Base-by-base conservation (phyloP, 2,329 filamentous ascomycete genomes). In the Coniochaeta ligniaria region DNA sequence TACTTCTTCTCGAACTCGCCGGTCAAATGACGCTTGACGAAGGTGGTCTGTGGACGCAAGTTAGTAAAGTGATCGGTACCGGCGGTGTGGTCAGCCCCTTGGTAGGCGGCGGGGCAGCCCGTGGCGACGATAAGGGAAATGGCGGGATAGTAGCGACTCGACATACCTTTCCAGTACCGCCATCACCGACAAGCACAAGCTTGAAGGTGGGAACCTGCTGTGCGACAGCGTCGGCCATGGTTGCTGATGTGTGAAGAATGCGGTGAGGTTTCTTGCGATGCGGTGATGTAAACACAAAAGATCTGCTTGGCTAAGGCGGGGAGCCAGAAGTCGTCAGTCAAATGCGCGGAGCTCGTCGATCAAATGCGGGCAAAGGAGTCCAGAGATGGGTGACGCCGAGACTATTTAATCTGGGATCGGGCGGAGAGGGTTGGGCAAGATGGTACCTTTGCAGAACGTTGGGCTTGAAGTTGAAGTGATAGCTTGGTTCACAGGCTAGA, bases 1-100 rank as follows among this genome's bases (percentile, higher is more conserved):
- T 99, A 99, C 85, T 98, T 99, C 90, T 99, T 99, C 84, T 99
- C 95, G 77, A 99, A 99, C 79, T 99, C 95, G 78, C 95, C 95
- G 75, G 95, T 99, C 87, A 98, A 87, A 83, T 99, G 95, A 76
- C 95, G 95, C 90, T 99, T 99, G 85, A 99, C 95, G 80, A 99
- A 99, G 76, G 95, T 99, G 77, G 95, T 99, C 95, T 99, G 75
- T 33, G 9, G 56, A 22, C 43, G 68, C 72, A 63, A 70, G 67
- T 60, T 62, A 57, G 54, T 24, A 57, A 38, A 8, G 24, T 31
- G 47, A 28, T 52, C 4, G 47, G 12, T 7, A 52, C 47, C 58
- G 61, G 60, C 45, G 57, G 58, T 33, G 47, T 41, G 47, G 31
- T 20, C 33, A 11, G 35, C 45, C 45, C 6, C 17, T 36, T 60